These are phyloP conservation scores for Chaetomium sp. DNA, from an alignment of 2,329 filamentous ascomycete species.

Conservation along the genomic window DNA sequence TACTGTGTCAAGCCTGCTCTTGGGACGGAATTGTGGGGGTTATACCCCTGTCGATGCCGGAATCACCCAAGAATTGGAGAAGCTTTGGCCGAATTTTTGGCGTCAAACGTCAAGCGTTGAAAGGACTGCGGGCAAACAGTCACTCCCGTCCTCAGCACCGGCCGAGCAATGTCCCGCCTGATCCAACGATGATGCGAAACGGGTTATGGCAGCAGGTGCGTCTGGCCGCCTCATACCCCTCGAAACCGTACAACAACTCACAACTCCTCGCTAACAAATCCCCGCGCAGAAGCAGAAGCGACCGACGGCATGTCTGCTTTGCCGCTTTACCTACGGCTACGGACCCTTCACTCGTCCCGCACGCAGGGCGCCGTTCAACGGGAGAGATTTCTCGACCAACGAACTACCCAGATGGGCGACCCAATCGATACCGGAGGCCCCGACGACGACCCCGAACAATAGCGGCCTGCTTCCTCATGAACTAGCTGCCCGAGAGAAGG, in stretches of 20 bases:
- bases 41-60: not conserved
- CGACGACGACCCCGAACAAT: not conserved
- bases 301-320: constrained; percentile 22
- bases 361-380: not conserved
- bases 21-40: not conserved
- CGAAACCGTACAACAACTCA: not conserved
- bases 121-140: not conserved
- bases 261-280: not conserved
- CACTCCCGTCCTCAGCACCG: not conserved
- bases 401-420: constrained; percentile 8
- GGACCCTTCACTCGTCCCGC: constrained; percentile 11
- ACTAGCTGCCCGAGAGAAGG: constrained; percentile 11
- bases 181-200: constrained; percentile 37
- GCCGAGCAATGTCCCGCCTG: constrained; percentile 15
- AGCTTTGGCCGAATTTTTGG: constrained; percentile 18
- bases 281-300: constrained; percentile 21
- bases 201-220: constrained; percentile 36
- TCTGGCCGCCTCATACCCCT: not conserved
- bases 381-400: not conserved
- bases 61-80: not conserved
- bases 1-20: not conserved
- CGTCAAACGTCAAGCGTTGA: not conserved
- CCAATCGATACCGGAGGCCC: not conserved
- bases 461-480: constrained; percentile 18
- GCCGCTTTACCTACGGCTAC: constrained; percentile 19